These are phyloP conservation scores for Diplodia mutila DNA, from an alignment of 2,329 filamentous ascomycete species.

Conservation along the genomic window DNA sequence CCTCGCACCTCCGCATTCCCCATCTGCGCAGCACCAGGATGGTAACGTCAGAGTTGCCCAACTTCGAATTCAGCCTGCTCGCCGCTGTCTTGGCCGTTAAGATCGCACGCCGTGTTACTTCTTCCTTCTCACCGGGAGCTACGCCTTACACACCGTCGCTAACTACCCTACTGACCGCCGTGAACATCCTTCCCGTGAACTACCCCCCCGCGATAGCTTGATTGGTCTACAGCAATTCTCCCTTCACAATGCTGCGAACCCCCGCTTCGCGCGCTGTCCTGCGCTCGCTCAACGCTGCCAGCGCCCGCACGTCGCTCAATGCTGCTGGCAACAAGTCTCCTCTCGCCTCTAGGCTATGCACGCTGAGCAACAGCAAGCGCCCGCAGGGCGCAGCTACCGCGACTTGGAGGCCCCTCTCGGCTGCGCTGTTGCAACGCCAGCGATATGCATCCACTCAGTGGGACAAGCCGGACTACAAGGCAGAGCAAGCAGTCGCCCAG, in stretches of 20 bases:
- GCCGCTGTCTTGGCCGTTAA: neutral
- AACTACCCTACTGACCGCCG: slow-evolving; percentile 29
- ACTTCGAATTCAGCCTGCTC: neutral
- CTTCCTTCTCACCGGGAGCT: slow-evolving; percentile 1
- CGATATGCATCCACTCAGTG: slow-evolving; percentile 48
- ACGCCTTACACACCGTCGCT: slow-evolving; percentile 14
- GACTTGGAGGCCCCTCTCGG: slow-evolving; percentile 31
- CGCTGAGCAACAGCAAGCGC: slow-evolving; percentile 31
- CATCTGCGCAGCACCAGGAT: neutral
- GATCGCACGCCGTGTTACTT: neutral
- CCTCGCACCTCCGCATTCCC: slow-evolving; percentile 9
- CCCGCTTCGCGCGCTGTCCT: slow-evolving; percentile 40
- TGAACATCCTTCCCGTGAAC: neutral
- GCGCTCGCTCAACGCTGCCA: slow-evolving; percentile 34
- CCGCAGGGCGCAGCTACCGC: slow-evolving; percentile 33
- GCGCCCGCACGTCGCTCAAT: slow-evolving; percentile 25
- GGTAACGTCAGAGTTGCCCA: slow-evolving; percentile 1
- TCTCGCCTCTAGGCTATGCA: slow-evolving; percentile 42
- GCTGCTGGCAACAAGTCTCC: slow-evolving; percentile 28
- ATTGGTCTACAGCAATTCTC: slow-evolving; percentile 22
- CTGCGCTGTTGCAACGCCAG: slow-evolving; percentile 65
- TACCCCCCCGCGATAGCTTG: slow-evolving; percentile 26
- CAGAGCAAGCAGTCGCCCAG: slow-evolving; percentile 59
- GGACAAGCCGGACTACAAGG: slow-evolving; percentile 58
- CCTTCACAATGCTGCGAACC: slow-evolving; percentile 41